Percentiles rank a stretch among this genome's conserved stretches.
Conservation (phyloP, 139 green algal species). For the Coelastrella sp. region DNA sequence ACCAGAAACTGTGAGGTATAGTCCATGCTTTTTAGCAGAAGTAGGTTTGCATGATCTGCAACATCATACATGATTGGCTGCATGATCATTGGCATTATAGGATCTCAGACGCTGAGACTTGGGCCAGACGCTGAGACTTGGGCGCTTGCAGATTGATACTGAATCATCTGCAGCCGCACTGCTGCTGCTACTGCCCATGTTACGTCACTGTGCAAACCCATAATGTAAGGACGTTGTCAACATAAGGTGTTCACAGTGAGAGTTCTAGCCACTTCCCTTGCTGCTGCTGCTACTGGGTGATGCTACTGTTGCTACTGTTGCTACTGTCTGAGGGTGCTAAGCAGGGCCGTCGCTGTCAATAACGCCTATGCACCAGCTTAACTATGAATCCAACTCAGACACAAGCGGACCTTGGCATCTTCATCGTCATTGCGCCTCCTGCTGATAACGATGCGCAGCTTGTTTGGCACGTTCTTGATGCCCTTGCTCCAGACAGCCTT, state of each 20-base stretch:
- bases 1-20: not conserved
- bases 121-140: no score
- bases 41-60: not conserved
- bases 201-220: no score
- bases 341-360: not conserved
- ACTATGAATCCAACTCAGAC: not conserved
- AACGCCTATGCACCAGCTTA: no score
- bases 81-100: no score
- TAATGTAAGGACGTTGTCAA: no score
- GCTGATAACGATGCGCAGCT: conserved; percentile 92
- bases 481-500: conserved; percentile 98
- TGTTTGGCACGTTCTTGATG: conserved; percentile 92
- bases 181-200: no score
- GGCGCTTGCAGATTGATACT: no score
- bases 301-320: not conserved
- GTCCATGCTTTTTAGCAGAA: no score
- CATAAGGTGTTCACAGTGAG: no score
- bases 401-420: conserved; percentile 88
- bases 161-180: no score
- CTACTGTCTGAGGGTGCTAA: not conserved
- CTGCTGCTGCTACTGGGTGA: not conserved
- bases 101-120: no score
- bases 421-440: conserved; percentile 98
- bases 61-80: not conserved
- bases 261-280: no score